Percentiles rank a stretch among this genome's conserved stretches.
Conservation (phyloP, 768 basidiomycete species). For the Russula lepida region DNA sequence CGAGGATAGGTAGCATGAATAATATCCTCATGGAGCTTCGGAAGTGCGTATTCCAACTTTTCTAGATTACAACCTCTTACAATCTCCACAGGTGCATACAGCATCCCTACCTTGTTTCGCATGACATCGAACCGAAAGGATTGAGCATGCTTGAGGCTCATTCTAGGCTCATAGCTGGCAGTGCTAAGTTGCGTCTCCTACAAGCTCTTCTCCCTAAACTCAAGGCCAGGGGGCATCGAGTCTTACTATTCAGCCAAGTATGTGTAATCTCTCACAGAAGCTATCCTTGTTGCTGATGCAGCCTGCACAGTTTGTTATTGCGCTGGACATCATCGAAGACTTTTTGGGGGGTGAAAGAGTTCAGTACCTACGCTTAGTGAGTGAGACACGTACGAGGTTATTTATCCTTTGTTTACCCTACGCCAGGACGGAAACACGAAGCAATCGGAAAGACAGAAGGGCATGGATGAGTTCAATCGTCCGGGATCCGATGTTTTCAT, state of each 20-base stretch:
- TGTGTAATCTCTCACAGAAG: conserved; percentile 17
- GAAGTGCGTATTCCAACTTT: conserved; percentile 44
- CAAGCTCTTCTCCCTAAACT: conserved; percentile 75
- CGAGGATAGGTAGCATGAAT: conserved; percentile 52
- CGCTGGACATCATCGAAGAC: conserved; percentile 81
- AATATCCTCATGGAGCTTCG: conserved; percentile 85
- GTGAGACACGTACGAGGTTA: conserved; percentile 20
- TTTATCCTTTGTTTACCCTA: background rate
- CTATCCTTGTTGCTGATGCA: background rate
- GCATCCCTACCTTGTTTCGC: conserved; percentile 81
- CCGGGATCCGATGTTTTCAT: conserved; percentile 83
- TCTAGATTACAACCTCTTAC: background rate
- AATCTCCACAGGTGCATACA: conserved; percentile 61
- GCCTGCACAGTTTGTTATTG: conserved; percentile 67
- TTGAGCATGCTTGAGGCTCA: conserved; percentile 55
- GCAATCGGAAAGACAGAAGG: conserved; percentile 78
- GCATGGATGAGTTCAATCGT: conserved; percentile 92
- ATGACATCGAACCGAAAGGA: conserved; percentile 67
- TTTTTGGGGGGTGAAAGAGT: conserved; percentile 75
- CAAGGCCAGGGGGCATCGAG: conserved; percentile 76
- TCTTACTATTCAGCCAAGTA: conserved; percentile 89
- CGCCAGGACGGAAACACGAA: conserved; percentile 83
- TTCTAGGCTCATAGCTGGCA: conserved; percentile 71
- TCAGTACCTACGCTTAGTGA: conserved; percentile 71
- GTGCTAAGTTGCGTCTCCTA: conserved; percentile 77